Conservation (phyloP, 2,329 filamentous ascomycete genomes). For the Venturia pyrina region DNA sequence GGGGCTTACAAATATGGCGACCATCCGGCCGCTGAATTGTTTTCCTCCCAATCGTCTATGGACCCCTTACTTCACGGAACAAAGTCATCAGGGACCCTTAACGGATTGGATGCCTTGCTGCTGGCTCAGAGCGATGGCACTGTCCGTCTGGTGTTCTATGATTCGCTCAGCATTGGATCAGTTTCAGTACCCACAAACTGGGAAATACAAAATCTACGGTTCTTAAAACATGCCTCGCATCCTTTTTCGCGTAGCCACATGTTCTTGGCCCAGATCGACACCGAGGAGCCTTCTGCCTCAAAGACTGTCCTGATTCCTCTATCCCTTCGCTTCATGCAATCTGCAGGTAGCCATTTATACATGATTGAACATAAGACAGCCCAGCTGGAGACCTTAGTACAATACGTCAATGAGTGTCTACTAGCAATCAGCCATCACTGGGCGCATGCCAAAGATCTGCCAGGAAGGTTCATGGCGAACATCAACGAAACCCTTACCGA, state of each 20-base stretch:
- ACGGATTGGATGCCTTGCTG: slow-evolving; percentile 70
- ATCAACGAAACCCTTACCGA: slow-evolving; percentile 66
- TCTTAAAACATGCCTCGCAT: slow-evolving; percentile 58
- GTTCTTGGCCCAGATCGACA: slow-evolving; percentile 48
- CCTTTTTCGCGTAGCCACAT: slow-evolving; percentile 65
- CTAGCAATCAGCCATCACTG: slow-evolving; percentile 73
- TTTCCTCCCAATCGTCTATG: slow-evolving; percentile 29
- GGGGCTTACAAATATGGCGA: slow-evolving; percentile 8
- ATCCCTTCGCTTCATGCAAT: slow-evolving; percentile 73
- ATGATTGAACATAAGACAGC: slow-evolving; percentile 80
- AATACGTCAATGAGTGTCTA: slow-evolving; percentile 75
- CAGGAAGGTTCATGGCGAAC: slow-evolving; percentile 64
- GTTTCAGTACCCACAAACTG: slow-evolving; percentile 42
- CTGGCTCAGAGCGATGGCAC: slow-evolving; percentile 61
- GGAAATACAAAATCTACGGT: slow-evolving; percentile 36
- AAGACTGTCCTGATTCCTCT: slow-evolving; percentile 51
- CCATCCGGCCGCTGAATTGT: slow-evolving; percentile 25
- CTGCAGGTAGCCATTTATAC: slow-evolving; percentile 69
- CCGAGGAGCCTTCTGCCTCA: slow-evolving; percentile 29
- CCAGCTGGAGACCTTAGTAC: slow-evolving; percentile 72
- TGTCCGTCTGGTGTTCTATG: slow-evolving; percentile 72
- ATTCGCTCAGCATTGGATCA: slow-evolving; percentile 69
- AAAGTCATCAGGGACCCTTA: slow-evolving; percentile 51
- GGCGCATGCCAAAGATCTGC: slow-evolving; percentile 71
- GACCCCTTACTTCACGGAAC: slow-evolving; percentile 28